phyloP scores from a whole-genome alignment of 331 rosid species.

The Quercus lobata region DNA sequence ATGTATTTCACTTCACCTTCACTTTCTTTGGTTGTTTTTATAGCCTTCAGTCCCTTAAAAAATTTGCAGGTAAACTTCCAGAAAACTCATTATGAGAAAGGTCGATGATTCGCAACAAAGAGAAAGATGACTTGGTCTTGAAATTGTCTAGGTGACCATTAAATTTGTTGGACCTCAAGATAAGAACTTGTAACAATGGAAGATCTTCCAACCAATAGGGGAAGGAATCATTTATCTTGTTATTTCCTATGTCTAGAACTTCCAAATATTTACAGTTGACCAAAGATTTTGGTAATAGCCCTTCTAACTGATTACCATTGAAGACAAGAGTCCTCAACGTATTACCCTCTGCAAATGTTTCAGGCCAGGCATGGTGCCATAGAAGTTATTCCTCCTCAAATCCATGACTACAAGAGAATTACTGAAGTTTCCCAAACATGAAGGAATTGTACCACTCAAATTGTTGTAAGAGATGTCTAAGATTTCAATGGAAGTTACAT shows the following conservation, averaged over 20 bases:
- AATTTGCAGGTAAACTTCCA: neutral
- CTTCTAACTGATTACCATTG: slow-evolving; percentile 23
- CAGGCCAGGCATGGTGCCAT: slow-evolving; percentile 18
- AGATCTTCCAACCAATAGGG: slow-evolving; percentile 30
- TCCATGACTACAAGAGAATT: neutral
- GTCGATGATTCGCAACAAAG: neutral
- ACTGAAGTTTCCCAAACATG: slow-evolving; percentile 8
- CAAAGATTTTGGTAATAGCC: slow-evolving; percentile 22
- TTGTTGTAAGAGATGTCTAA: slow-evolving; percentile 23
- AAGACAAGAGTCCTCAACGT: neutral
- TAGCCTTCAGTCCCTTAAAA: neutral
- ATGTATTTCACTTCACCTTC: too few species aligned
- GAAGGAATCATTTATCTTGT: slow-evolving; percentile 21
- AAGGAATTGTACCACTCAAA: slow-evolving; percentile 12
- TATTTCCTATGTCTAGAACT: slow-evolving; percentile 26
- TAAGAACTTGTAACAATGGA: slow-evolving; percentile 1
- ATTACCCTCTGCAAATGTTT: neutral
- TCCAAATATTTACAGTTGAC: neutral
- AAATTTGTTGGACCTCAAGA: slow-evolving; percentile 22
- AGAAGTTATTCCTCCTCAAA: slow-evolving; percentile 16
- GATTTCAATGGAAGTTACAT: neutral
- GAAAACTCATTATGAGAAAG: neutral
- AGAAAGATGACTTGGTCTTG: neutral
- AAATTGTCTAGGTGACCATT: neutral
- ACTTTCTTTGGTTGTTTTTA: neutral